These are phyloP conservation scores for Rhizophagus prolifer DNA, from an alignment of 192 early-diverging fungal species.

Conservation along the genomic window DNA sequence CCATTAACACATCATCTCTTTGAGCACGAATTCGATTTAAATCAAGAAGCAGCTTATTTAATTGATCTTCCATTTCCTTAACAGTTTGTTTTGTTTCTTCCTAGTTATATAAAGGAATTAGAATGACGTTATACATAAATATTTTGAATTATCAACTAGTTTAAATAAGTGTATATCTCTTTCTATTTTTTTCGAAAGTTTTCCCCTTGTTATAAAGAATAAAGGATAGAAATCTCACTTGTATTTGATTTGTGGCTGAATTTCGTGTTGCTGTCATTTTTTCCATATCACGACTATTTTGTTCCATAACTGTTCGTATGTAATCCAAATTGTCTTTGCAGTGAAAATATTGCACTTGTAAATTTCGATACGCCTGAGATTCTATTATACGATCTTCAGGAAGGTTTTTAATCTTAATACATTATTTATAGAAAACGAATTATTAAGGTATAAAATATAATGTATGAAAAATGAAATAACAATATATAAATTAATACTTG, in stretches of 20 bases:
- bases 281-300: slow-evolving; percentile 1
- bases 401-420: slow-evolving; percentile 11
- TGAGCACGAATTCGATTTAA: slow-evolving; percentile 32
- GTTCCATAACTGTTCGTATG: slow-evolving; percentile 1
- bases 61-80: slow-evolving; percentile 4
- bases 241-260: slow-evolving; percentile 9
- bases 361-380: neutral
- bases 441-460: neutral
- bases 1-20: slow-evolving; percentile 32
- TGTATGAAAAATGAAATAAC: neutral
- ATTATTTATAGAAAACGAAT: neutral
- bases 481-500: neutral
- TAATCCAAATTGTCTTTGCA: neutral
- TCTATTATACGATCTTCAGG: slow-evolving; percentile 16
- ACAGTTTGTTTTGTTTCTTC: slow-evolving; percentile 1
- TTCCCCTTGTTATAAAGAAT: neutral
- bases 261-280: slow-evolving; percentile 4
- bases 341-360: slow-evolving; percentile 14
- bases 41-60: slow-evolving; percentile 15
- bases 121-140: neutral
- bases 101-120: neutral
- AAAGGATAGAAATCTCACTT: neutral
- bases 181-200: neutral
- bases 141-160: neutral
- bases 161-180: neutral